phyloP scores from a whole-genome alignment of 2,329 filamentous ascomycete genomes.

The Fusarium heterosporum region DNA sequence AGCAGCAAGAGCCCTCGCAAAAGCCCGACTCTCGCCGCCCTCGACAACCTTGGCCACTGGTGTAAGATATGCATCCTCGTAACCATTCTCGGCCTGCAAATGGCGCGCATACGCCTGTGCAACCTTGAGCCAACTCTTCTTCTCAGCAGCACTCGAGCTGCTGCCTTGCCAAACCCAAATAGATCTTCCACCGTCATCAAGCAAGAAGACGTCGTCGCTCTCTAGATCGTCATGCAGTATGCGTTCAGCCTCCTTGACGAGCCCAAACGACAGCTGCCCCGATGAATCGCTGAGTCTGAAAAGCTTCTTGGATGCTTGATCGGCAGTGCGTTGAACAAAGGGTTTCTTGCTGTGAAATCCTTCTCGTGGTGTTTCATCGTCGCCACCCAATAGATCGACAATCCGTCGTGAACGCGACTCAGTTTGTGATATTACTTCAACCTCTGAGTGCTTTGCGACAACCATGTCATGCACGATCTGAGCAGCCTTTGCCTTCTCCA shows the following conservation, averaged over 20 bases:
- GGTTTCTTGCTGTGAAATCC: conserved; percentile 59
- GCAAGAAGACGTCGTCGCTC: conserved; percentile 70
- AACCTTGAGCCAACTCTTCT: conserved; percentile 69
- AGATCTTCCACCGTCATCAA: conserved; percentile 66
- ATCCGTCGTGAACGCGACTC: conserved; percentile 67
- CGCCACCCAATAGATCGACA: conserved; percentile 66
- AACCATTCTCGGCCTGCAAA: conserved; percentile 51
- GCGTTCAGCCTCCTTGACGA: conserved; percentile 66
- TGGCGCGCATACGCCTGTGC: conserved; percentile 66
- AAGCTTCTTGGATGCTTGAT: conserved; percentile 56
- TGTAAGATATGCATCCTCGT: conserved; percentile 55
- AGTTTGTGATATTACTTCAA: conserved; percentile 72
- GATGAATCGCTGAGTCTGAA: conserved; percentile 73
- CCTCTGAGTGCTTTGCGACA: conserved; percentile 71
- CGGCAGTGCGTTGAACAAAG: conserved; percentile 43
- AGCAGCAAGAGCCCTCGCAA: conserved; percentile 59
- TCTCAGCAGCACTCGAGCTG: conserved; percentile 68
- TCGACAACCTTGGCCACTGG: conserved; percentile 69
- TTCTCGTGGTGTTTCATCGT: conserved; percentile 53
- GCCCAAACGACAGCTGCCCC: conserved; percentile 66
- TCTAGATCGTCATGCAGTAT: conserved; percentile 64
- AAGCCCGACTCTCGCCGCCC: conserved; percentile 66
- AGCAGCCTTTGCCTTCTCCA: conserved; percentile 76
- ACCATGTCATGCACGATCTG: conserved; percentile 75
- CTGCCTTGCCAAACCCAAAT: conserved; percentile 76